phyloP scores from a whole-genome alignment of 352 stramenopile genomes.

The Phytophthora cactorum region DNA sequence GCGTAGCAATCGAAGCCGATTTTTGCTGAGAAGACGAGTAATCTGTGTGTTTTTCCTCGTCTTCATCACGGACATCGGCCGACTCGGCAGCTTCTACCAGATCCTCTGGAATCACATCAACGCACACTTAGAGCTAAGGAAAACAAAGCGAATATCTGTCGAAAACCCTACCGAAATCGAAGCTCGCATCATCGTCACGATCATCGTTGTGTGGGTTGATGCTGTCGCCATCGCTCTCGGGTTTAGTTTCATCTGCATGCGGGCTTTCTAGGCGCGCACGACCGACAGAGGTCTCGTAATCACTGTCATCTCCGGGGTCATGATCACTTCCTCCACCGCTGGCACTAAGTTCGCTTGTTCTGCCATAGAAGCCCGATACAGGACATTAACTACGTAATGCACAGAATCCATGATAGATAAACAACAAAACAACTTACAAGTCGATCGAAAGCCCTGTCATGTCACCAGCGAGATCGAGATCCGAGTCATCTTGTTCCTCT shows the following conservation, averaged over 20 bases:
- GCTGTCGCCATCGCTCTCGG: slow-evolving; percentile 10
- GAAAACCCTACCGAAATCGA: slow-evolving; percentile 57
- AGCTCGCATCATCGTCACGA: slow-evolving; percentile 36
- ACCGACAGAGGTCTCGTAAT: background rate
- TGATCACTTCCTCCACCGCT: background rate
- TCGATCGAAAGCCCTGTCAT: slow-evolving; percentile 64
- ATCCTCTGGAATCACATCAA: slow-evolving; percentile 31
- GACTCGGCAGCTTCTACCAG: slow-evolving; percentile 39
- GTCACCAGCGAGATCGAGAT: slow-evolving; percentile 16
- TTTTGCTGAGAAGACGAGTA: slow-evolving; percentile 2
- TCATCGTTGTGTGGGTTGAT: slow-evolving; percentile 6
- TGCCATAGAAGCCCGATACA: slow-evolving; percentile 22
- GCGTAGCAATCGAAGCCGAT: background rate
- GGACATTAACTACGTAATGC: slow-evolving; percentile 13
- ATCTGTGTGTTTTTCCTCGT: background rate
- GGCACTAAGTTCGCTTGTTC: slow-evolving; percentile 40
- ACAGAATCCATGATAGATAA: slow-evolving; percentile 28
- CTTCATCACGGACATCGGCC: slow-evolving; percentile 23
- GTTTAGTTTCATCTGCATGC: slow-evolving; percentile 1
- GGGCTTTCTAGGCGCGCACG: background rate
- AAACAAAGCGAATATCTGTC: background rate
- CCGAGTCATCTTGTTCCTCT: slow-evolving; percentile 7
- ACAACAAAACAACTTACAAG: slow-evolving; percentile 45
- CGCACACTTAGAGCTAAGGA: background rate
- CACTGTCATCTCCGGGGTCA: slow-evolving; percentile 2